Conservation (phyloP, 257 asterid genomes). For the Ilex asprella region DNA sequence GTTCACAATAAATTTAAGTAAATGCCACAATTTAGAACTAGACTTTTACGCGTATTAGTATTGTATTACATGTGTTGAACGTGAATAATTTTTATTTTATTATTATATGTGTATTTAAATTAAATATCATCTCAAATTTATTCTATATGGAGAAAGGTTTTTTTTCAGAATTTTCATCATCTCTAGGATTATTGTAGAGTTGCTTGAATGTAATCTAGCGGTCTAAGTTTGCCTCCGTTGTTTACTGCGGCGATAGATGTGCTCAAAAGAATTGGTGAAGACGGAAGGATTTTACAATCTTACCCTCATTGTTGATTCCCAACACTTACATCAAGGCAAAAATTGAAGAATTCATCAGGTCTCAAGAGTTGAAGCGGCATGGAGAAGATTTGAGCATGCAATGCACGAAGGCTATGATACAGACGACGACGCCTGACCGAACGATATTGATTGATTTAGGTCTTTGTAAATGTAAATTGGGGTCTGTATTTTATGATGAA, state of each 20-base stretch:
- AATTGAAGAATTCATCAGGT: slow-evolving; percentile 63
- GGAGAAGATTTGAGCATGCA: slow-evolving; percentile 39
- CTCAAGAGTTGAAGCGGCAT: slow-evolving; percentile 34
- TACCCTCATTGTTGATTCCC: slow-evolving; percentile 81
- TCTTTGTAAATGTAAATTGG: too few relatives aligned
- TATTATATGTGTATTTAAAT: too few relatives aligned
- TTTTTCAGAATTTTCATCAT: background rate
- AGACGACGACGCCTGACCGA: slow-evolving; percentile 43
- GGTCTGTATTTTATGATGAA: too few relatives aligned
- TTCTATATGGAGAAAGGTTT: background rate
- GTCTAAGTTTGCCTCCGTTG: slow-evolving; percentile 38
- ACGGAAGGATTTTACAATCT: slow-evolving; percentile 50
- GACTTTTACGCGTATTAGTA: too few relatives aligned
- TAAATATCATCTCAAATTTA: too few relatives aligned
- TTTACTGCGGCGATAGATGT: slow-evolving; percentile 82
- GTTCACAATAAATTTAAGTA: too few relatives aligned
- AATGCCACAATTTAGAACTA: too few relatives aligned
- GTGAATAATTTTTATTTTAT: too few relatives aligned
- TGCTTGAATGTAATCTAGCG: slow-evolving; percentile 7
- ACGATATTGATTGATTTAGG: slow-evolving; percentile 32
- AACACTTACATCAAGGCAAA: slow-evolving; percentile 70
- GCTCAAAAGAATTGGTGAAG: slow-evolving; percentile 74
- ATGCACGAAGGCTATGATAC: slow-evolving; percentile 51
- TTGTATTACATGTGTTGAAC: too few relatives aligned
- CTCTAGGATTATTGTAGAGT: background rate